phyloP scores from a whole-genome alignment of 345 rosid species.

The Salix suchowensis region DNA sequence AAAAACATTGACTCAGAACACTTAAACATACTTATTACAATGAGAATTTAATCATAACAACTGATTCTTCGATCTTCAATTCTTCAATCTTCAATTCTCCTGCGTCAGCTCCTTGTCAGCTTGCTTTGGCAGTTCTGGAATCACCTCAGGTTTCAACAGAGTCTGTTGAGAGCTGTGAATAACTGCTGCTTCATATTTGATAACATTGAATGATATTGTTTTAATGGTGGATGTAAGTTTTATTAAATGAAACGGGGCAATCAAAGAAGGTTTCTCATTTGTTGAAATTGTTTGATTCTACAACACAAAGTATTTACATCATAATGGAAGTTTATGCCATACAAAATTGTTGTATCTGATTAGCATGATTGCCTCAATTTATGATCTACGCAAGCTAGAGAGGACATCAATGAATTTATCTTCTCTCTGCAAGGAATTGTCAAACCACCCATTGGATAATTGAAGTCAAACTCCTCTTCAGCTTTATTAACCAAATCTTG shows the following conservation, averaged over 20 bases:
- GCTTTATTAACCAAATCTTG: slow-evolving; percentile 28
- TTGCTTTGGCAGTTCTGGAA: too few relatives aligned
- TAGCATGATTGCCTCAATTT: not conserved
- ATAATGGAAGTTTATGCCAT: not conserved
- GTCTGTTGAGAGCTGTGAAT: too few relatives aligned
- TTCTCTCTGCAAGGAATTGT: slow-evolving; percentile 19
- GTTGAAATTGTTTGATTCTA: not conserved
- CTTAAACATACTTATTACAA: too few relatives aligned
- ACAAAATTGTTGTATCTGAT: not conserved
- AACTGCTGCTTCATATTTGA: not conserved
- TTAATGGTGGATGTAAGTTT: too few relatives aligned
- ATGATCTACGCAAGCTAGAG: not conserved
- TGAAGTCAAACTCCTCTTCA: slow-evolving; percentile 26
- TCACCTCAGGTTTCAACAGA: too few relatives aligned
- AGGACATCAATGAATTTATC: slow-evolving; percentile 15
- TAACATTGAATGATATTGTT: too few relatives aligned
- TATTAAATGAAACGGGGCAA: not conserved
- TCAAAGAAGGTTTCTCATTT: not conserved
- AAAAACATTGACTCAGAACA: too few relatives aligned
- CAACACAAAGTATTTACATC: not conserved
- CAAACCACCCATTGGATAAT: slow-evolving; percentile 20
- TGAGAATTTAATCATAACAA: too few relatives aligned
- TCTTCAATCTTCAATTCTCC: too few relatives aligned
- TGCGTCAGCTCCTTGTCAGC: too few relatives aligned
- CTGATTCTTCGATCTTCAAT: too few relatives aligned